Conservation (phyloP, 2,329 filamentous ascomycete genomes). For the Monilinia fructicola region DNA sequence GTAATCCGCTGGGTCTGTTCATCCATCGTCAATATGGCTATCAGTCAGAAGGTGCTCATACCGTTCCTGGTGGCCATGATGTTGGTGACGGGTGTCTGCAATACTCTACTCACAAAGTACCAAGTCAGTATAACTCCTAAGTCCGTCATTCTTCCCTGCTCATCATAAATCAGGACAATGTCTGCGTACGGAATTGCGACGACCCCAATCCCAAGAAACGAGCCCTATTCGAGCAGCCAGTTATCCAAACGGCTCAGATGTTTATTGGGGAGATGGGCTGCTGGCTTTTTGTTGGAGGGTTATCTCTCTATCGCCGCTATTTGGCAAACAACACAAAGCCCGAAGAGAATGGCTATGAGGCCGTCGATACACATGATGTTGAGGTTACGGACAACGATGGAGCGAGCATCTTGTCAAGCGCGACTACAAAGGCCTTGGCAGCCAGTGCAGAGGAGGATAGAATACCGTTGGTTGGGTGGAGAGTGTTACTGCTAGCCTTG, state of each 20-base stretch:
- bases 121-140: conserved; percentile 58
- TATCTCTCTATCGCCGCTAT: conserved; percentile 64
- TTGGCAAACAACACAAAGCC: conserved; percentile 46
- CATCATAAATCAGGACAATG: conserved; percentile 68
- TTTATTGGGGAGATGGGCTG: conserved; percentile 95
- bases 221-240: conserved; percentile 84
- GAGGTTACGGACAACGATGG: conserved; percentile 39
- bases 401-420: conserved; percentile 47
- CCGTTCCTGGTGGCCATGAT: conserved; percentile 93
- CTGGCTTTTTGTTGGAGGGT: conserved; percentile 81
- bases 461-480: conserved; percentile 64
- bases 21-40: conserved; percentile 20
- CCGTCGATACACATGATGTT: conserved; percentile 53
- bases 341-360: conserved; percentile 61
- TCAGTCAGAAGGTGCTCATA: conserved; percentile 51
- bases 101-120: conserved; percentile 95
- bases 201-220: conserved; percentile 64
- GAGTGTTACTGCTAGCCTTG: conserved; percentile 72
- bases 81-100: conserved; percentile 93
- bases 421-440: conserved; percentile 52
- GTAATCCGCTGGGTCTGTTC: not conserved
- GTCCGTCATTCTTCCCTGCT: conserved; percentile 19
- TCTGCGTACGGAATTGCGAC: conserved; percentile 91
- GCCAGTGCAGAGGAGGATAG: conserved; percentile 55
- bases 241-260: conserved; percentile 97